Percentiles rank a stretch among this genome's conserved stretches.
phyloP scores from a whole-genome alignment of 2,329 filamentous ascomycete species.

The Ophiocordyceps polyrhachis-furcata region DNA sequence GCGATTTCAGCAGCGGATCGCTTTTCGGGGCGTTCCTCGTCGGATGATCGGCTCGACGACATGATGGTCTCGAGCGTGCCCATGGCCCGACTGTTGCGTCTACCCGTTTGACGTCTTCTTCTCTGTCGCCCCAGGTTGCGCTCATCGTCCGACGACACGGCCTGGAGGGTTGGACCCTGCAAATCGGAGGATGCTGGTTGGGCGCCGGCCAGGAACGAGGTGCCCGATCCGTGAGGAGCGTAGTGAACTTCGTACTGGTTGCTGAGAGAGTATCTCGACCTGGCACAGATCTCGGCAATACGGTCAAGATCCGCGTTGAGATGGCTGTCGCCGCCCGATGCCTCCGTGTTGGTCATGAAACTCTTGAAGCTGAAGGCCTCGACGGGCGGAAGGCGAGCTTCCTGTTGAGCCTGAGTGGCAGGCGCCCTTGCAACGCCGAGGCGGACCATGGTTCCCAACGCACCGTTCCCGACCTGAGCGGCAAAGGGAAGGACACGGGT shows the following conservation, averaged over 20 bases:
- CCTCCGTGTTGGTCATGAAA: slow-evolving; percentile 38
- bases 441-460: slow-evolving; percentile 24
- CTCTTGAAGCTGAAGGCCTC: slow-evolving; percentile 48
- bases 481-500: slow-evolving; percentile 16
- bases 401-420: slow-evolving; percentile 9
- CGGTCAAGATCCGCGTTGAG: slow-evolving; percentile 41
- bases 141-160: slow-evolving; percentile 37
- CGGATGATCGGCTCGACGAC: slow-evolving; percentile 44
- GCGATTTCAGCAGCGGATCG: slow-evolving; percentile 38
- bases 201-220: slow-evolving; percentile 21
- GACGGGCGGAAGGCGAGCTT: slow-evolving; percentile 36
- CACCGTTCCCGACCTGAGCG: slow-evolving; percentile 17
- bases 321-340: slow-evolving; percentile 21
- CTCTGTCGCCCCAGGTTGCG: slow-evolving; percentile 18
- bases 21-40: slow-evolving; percentile 38
- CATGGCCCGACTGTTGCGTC: slow-evolving; percentile 35
- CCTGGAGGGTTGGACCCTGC: slow-evolving; percentile 36
- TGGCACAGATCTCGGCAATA: slow-evolving; percentile 48
- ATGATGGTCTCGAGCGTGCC: slow-evolving; percentile 49
- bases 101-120: slow-evolving; percentile 20
- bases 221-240: slow-evolving; percentile 39
- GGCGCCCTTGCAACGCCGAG: slow-evolving; percentile 20
- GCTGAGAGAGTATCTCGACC: slow-evolving; percentile 44
- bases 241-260: slow-evolving; percentile 51
- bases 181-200: slow-evolving; percentile 11